Base-by-base conservation (phyloP, 176 grass and related monocot genomes). In the Rhynchospora tenuis region DNA sequence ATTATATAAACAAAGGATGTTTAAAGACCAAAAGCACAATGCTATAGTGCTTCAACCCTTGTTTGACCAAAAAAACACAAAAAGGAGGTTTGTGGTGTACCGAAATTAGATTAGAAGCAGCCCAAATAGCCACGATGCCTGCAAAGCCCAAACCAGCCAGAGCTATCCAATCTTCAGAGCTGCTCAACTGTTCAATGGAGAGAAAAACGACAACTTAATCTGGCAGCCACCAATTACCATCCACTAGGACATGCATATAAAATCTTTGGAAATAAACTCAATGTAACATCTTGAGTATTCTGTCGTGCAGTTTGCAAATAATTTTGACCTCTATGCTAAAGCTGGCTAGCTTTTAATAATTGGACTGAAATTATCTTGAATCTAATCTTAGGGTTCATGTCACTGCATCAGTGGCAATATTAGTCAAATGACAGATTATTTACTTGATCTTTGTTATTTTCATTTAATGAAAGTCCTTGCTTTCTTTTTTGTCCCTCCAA, bases 141-240 rank as follows among this genome's bases (percentile, higher is more conserved):
- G 88, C 89, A 89, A 98, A 98, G 9, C 84, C 92, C 54, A 98
- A 68, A 64, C 96, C 96, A 60, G 72, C 89, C 87, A 98, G 83
- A 87, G 84, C 92, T 84, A 98, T 83, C 11, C 84, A 81, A 88
- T 98, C 91, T 93, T 95, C 93, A 57, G 91, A 73, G 69, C 82
- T 90, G 64, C 50, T 87, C 73, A 90, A 83, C 96, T 98, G 89
- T 82, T 79, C 66, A 58, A 87, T 67, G 59, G 28, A 42, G 72
- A 59, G 16, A 80, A 63, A 29, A 57, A 62, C 6, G n/a, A 58
- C 16, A 52, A 65, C 19, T 48, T 51, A 58, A 46, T 29, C 22
- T 64, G 26, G 84, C n/a, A 59, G 50, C 26, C 33, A 82, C 31
- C 6, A 15, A 79, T 61, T 68, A 27, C 20, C 26, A 48, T 17